Evolutionary conservation across 768 basidiomycete genomes (phyloP).

Genomic region (Tulasnella sp.): DNA sequence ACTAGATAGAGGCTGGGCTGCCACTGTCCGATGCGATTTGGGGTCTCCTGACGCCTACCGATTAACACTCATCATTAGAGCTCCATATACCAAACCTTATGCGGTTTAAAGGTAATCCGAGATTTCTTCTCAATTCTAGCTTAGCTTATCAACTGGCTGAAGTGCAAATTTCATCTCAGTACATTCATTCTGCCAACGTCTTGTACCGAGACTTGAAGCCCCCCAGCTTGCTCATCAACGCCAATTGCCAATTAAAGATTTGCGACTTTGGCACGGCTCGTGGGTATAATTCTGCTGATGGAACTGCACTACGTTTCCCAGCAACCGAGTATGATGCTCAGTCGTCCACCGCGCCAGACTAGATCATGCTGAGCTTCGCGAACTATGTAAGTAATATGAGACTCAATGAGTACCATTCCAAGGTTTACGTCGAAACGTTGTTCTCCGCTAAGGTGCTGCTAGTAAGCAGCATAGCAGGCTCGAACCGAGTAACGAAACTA

Average conservation of each 20-base stretch:
- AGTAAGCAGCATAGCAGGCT: background rate
- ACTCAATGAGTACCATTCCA: background rate
- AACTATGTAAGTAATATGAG: slow-evolving; percentile 69
- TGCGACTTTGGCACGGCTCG: slow-evolving; percentile 98
- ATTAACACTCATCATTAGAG: slow-evolving; percentile 47
- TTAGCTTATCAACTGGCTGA: background rate
- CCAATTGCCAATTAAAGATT: slow-evolving; percentile 97
- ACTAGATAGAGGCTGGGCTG: slow-evolving; percentile 80
- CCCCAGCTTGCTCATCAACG: slow-evolving; percentile 86
- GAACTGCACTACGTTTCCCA: slow-evolving; percentile 45
- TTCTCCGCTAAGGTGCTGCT: slow-evolving; percentile 30
- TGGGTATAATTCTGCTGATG: slow-evolving; percentile 87
- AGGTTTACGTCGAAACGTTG: background rate
- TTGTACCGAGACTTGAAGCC: slow-evolving; percentile 95
- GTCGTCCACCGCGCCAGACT: slow-evolving; percentile 98
- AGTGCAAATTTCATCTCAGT: slow-evolving; percentile 46
- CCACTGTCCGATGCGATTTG: slow-evolving; percentile 88
- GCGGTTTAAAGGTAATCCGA: slow-evolving; percentile 79
- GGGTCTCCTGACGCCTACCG: background rate
- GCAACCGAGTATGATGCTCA: slow-evolving; percentile 99
- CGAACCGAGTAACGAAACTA: background rate
- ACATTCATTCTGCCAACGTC: slow-evolving; percentile 98
- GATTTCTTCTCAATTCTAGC: background rate
- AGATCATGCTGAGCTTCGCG: slow-evolving; percentile 98
- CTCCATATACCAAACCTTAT: slow-evolving; percentile 97